Conservation (phyloP, 257 asterid species). For the Nicotiana sylvestris region DNA sequence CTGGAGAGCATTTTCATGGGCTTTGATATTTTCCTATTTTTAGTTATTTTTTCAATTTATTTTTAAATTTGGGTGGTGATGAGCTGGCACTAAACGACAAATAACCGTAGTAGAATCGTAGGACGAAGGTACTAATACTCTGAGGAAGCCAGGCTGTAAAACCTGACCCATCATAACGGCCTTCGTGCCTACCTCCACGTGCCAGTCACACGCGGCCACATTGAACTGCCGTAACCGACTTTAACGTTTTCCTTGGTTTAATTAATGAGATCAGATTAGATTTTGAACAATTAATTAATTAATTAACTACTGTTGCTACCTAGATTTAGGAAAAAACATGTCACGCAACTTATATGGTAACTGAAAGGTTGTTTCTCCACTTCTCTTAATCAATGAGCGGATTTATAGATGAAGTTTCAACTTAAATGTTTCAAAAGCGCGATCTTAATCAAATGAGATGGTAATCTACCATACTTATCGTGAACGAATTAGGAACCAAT, state of each 20-base stretch:
- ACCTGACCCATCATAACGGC: slow-evolving; percentile 56
- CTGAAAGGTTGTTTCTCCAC: slow-evolving; percentile 13
- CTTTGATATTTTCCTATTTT: slow-evolving; percentile 29
- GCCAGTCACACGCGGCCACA: slow-evolving; percentile 23
- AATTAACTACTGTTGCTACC: neutral
- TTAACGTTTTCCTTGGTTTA: neutral
- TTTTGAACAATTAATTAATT: neutral
- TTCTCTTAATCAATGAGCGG: neutral
- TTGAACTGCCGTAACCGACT: slow-evolving; percentile 24
- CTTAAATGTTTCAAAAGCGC: neutral
- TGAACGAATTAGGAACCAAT: too few species aligned
- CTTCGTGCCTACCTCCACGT: slow-evolving; percentile 27
- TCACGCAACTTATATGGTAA: slow-evolving; percentile 7
- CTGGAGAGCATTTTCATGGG: slow-evolving; percentile 40
- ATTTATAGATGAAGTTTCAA: neutral
- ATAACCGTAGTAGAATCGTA: slow-evolving; percentile 12
- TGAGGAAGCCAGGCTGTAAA: slow-evolving; percentile 53
- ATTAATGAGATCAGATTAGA: neutral
- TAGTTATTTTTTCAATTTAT: neutral
- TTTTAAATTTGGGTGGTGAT: neutral
- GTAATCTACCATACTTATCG: neutral
- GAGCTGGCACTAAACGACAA: slow-evolving; percentile 42
- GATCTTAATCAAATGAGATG: neutral
- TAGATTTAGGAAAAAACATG: neutral
- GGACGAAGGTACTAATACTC: slow-evolving; percentile 28